Conservation (phyloP, 441 rosid species). For the Euphorbia schlechtendalii region DNA sequence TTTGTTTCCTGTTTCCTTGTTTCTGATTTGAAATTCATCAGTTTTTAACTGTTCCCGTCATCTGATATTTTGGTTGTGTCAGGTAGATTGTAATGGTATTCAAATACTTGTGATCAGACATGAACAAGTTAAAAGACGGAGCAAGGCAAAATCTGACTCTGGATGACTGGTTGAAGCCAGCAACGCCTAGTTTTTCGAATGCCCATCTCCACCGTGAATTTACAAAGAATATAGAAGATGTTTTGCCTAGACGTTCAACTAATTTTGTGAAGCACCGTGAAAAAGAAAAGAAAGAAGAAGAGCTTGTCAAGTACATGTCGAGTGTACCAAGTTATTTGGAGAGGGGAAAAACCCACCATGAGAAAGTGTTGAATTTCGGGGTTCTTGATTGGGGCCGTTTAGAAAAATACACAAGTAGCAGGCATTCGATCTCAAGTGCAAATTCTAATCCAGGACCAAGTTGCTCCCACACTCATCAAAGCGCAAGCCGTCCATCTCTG, state of each 20-base stretch:
- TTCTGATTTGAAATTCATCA: background rate
- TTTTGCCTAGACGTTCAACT: constrained; percentile 23
- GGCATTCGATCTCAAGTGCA: constrained; percentile 50
- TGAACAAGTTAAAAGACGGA: constrained; percentile 11
- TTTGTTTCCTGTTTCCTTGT: background rate
- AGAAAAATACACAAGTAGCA: constrained; percentile 50
- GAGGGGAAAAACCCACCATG: constrained; percentile 48
- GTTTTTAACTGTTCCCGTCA: background rate
- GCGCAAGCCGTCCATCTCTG: constrained; percentile 37
- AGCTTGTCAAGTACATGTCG: constrained; percentile 89
- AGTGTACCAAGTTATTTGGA: constrained; percentile 77
- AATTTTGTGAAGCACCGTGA: constrained; percentile 26
- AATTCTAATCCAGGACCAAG: constrained; percentile 43
- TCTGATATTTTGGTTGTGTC: background rate
- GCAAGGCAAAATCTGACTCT: constrained; percentile 26
- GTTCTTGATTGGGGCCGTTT: constrained; percentile 90
- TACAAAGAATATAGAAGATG: constrained; percentile 32
- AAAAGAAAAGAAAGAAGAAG: constrained; percentile 43
- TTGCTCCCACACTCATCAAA: constrained; percentile 41
- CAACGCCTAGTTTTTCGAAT: constrained; percentile 38
- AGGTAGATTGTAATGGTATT: background rate
- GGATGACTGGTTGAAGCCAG: constrained; percentile 37
- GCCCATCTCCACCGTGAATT: constrained; percentile 45
- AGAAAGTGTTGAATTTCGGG: constrained; percentile 69
- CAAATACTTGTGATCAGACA: background rate